Conservation (phyloP, 441 rosid genomes). For the Gossypium aridum region DNA sequence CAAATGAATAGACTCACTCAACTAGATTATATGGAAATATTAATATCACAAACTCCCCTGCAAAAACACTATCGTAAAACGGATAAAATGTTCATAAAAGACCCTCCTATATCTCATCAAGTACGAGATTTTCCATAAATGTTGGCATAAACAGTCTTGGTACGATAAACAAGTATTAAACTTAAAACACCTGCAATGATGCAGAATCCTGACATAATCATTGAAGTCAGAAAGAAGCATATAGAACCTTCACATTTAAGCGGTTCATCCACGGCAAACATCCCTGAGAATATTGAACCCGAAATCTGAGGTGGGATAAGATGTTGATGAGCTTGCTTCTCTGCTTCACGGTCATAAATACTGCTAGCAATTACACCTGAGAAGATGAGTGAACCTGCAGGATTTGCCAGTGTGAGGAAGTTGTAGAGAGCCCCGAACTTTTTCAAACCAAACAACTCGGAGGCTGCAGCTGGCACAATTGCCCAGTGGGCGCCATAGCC, state of each 20-base stretch:
- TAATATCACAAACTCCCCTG: not conserved
- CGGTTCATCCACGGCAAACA: slow-evolving; percentile 36
- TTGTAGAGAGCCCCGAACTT: slow-evolving; percentile 91
- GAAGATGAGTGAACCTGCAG: slow-evolving; percentile 88
- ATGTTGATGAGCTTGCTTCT: slow-evolving; percentile 51
- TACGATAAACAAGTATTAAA: slow-evolving; percentile 78
- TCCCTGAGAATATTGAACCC: slow-evolving; percentile 22
- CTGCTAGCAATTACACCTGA: slow-evolving; percentile 86
- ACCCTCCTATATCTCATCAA: slow-evolving; percentile 17
- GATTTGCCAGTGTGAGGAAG: slow-evolving; percentile 87
- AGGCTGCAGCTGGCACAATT: slow-evolving; percentile 89
- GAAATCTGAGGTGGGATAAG: slow-evolving; percentile 12
- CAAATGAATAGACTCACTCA: not conserved
- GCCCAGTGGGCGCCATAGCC: slow-evolving; percentile 99
- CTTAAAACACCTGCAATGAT: slow-evolving; percentile 56
- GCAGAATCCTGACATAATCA: slow-evolving; percentile 87
- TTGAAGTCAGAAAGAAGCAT: slow-evolving; percentile 84
- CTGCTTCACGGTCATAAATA: slow-evolving; percentile 85
- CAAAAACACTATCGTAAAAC: not conserved
- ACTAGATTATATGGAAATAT: not conserved
- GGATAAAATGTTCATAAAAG: not conserved
- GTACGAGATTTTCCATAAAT: slow-evolving; percentile 68
- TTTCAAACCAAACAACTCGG: slow-evolving; percentile 90
- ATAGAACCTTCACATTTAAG: slow-evolving; percentile 66
- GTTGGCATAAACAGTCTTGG: slow-evolving; percentile 61